Base-by-base conservation (phyloP, 177 flowering plant genomes). In the Vitis hybrid region DNA sequence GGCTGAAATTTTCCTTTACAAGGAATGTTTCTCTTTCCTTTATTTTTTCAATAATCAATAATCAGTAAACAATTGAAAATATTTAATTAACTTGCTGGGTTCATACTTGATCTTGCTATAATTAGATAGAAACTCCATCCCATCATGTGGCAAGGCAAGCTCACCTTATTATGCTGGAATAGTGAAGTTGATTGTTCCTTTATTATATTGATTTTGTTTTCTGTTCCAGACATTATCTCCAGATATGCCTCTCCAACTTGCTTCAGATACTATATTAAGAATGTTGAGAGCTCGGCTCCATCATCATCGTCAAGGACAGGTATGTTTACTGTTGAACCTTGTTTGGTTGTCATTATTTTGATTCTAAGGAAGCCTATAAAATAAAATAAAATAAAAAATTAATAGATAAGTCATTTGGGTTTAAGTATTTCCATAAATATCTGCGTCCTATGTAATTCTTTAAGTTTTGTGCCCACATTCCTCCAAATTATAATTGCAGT, bases 181-280 rank as follows among this genome's bases (percentile, higher is more conserved):
- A 14, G 57, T 40, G 11, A 60, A 60, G 11, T 62, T 62, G 10
- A 35, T 35, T 6, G 17, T 30, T 62, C 40, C 40, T 56, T 8
- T 64, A 52, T 58, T 56, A 13, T 60, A n/a, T 1, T 30, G 50
- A 4, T 11, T 66, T 32, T 18, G 56, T 52, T 46, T 74, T 66
- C 7, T 69, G n/a, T 68, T 80, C 78, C 93, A 94, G 99, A 84
- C 86, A 64, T 78, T 95, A 76, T 93, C 99, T 17, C 87, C 94
- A 2, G 91, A 95, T 63, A 93, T 93, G 93, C 99, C 99, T 21
- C 89, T 95, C 50, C 90, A 90, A 71, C 97, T 95, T 73, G 98
- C 99, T 15, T 88, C 99, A 10, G 97, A 91, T 46, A 95, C 97
- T 65, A 79, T 95, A 72, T 74, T 88, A 70, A 88, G 93, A 82